Evolutionary conservation across 2,329 filamentous ascomycete species (phyloP), one percentile per base, ranked within the genome.

Genomic region (Aspergillus aculeatinus): DNA sequence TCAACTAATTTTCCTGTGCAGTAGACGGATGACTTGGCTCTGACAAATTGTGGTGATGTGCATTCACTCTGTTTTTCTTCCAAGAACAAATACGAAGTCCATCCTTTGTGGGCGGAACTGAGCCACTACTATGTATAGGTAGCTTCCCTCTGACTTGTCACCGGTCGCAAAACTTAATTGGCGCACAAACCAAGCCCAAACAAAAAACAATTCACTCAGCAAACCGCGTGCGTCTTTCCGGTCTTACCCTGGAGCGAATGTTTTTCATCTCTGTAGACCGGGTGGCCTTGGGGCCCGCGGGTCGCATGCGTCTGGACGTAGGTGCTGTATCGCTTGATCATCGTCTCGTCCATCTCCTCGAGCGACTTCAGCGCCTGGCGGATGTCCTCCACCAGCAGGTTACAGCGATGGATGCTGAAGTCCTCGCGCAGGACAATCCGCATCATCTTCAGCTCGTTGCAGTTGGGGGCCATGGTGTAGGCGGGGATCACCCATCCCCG

Each of bases 401-500:
- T 91, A 71, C 92, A 96, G 44, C 92, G 84, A 64, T 83, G 86
- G 72, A 89, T 86, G 47, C 87, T 90, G 68, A 97, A 96, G 77
- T 97, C 93, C 76, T 96, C 93, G 51, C 93, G 85, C 7, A 97
- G 90, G 0, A 97, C 93, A 2, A 96, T 87, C 50, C 93, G 87
- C 80, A 97, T 86, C 85, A 97, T 89, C 83, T 96, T 96, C 70
- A 97, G 83, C 62, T 87, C 81, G 58, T 90, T 81, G 12, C 90
- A 91, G 72, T 96, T 85, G 12, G 92, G 92, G 0, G 93, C 93
- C 93, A 97, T 97, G 39, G 92, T 97, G 78, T 97, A 97, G 0
- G 93, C 93, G 0, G 93, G 93, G 0, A 97, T 90, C 23, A 96
- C 89, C 93, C 93, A 97, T 44, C 91, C 90, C 21, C 91, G 86